These are phyloP conservation scores for Stephanodiscus triporus DNA, from an alignment of 108 stramenopile species.

Conservation along the genomic window DNA sequence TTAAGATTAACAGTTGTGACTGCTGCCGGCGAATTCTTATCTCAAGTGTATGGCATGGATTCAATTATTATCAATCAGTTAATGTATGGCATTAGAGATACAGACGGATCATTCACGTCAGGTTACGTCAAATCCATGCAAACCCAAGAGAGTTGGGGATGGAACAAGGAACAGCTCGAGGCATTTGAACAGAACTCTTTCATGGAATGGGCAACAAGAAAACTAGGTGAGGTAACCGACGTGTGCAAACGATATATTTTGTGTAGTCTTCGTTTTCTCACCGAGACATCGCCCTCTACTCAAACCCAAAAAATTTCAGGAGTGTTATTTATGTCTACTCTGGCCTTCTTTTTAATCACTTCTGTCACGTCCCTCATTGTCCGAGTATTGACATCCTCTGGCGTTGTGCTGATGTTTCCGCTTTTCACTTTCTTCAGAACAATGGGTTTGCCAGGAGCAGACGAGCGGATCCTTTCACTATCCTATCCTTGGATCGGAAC, in stretches of 20 bases:
- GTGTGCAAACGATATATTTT: neutral
- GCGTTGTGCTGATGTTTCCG: conserved; percentile 74
- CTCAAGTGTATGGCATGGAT: conserved; percentile 70
- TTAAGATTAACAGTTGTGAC: conserved; percentile 33
- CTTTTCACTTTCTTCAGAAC: conserved; percentile 53
- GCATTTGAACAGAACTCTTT: conserved; percentile 35
- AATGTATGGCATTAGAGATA: conserved; percentile 60
- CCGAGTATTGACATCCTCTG: conserved; percentile 64
- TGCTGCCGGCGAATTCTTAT: conserved; percentile 41
- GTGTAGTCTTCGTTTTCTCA: neutral
- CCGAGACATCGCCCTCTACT: neutral
- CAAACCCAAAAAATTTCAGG: conserved; percentile 16
- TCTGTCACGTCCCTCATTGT: conserved; percentile 73
- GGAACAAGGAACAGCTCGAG: conserved; percentile 50
- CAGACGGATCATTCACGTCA: conserved; percentile 31
- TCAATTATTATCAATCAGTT: conserved; percentile 67
- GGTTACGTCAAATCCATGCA: conserved; percentile 45
- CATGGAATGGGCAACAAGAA: conserved; percentile 27
- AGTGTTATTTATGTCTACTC: conserved; percentile 40
- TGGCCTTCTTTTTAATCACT: conserved; percentile 68
- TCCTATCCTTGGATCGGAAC: conserved; percentile 77
- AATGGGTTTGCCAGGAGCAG: conserved; percentile 56
- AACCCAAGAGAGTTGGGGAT: conserved; percentile 64
- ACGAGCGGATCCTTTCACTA: conserved; percentile 57
- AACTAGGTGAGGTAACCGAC: conserved; percentile 29